These are phyloP conservation scores for Physcomitrium patens DNA, from an alignment of 225 moss, liverwort and hornwort species.

Conservation along the genomic window DNA sequence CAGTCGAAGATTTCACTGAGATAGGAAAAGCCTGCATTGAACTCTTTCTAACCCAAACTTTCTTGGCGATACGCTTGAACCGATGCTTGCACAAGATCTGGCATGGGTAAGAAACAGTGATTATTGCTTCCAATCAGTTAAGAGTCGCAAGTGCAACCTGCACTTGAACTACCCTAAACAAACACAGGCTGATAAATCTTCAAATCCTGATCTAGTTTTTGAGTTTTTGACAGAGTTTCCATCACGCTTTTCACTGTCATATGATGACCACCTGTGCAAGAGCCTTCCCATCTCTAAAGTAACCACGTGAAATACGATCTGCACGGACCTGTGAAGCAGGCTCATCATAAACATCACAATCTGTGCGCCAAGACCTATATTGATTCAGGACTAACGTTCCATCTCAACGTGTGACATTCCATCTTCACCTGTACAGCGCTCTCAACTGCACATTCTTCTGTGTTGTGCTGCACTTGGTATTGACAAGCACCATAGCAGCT, in stretches of 20 bases:
- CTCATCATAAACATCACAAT: slow-evolving; percentile 59
- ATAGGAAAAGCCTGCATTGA: slow-evolving; percentile 53
- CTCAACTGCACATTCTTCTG: neutral
- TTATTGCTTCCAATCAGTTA: neutral
- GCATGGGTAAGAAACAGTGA: slow-evolving; percentile 35
- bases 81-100: slow-evolving; percentile 67
- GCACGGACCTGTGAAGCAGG: slow-evolving; percentile 57
- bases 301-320: slow-evolving; percentile 59
- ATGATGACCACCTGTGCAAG: slow-evolving; percentile 58
- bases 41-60: slow-evolving; percentile 68
- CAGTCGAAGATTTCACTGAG: slow-evolving; percentile 53
- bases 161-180: neutral
- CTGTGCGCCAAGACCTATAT: slow-evolving; percentile 28
- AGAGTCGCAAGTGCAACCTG: neutral
- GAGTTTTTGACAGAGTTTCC: slow-evolving; percentile 15
- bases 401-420: neutral
- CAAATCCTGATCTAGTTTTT: slow-evolving; percentile 44
- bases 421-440: neutral
- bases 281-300: slow-evolving; percentile 62
- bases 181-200: slow-evolving; percentile 31
- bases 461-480: too few relatives aligned
- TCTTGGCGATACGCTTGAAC: slow-evolving; percentile 58
- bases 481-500: too few relatives aligned
- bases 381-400: neutral
- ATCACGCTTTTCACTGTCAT: slow-evolving; percentile 20